These are phyloP conservation scores for Astragalus glycyphyllos DNA, from an alignment of 306 rosid species.

Conservation along the genomic window DNA sequence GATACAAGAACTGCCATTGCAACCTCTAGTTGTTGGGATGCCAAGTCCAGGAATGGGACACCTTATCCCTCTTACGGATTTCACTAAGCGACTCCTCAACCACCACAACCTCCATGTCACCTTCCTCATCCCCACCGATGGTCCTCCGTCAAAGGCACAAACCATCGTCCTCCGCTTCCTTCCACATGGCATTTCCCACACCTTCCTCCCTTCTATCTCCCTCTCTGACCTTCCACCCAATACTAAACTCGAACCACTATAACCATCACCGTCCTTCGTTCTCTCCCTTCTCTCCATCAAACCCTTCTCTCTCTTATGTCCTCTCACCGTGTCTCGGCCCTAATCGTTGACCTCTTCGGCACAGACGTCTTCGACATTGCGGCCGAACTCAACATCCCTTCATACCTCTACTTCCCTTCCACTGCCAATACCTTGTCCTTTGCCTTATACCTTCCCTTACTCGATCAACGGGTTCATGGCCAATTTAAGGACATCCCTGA, in stretches of 20 bases:
- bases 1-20: neutral
- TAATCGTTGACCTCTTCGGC: slow-evolving; percentile 66
- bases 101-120: slow-evolving; percentile 49
- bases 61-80: slow-evolving; percentile 70
- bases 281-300: slow-evolving; percentile 45
- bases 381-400: slow-evolving; percentile 46
- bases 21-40: slow-evolving; percentile 51
- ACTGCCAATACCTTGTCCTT: slow-evolving; percentile 54
- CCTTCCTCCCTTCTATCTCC: slow-evolving; percentile 38
- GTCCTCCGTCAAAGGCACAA: slow-evolving; percentile 60
- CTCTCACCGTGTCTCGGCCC: slow-evolving; percentile 35
- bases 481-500: slow-evolving; percentile 55
- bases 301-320: neutral
- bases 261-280: slow-evolving; percentile 41
- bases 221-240: slow-evolving; percentile 19
- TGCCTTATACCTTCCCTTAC: slow-evolving; percentile 45
- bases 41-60: slow-evolving; percentile 91
- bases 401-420: slow-evolving; percentile 60
- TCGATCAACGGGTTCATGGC: slow-evolving; percentile 51
- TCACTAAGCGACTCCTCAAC: slow-evolving; percentile 61
- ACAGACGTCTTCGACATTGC: slow-evolving; percentile 67
- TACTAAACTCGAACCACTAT: slow-evolving; percentile 41
- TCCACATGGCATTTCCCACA: slow-evolving; percentile 41
- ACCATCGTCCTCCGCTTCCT: slow-evolving; percentile 48
- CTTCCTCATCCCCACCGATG: slow-evolving; percentile 61